These are phyloP conservation scores for Trametes cingulata DNA, from an alignment of 768 basidiomycete species.

Conservation along the genomic window DNA sequence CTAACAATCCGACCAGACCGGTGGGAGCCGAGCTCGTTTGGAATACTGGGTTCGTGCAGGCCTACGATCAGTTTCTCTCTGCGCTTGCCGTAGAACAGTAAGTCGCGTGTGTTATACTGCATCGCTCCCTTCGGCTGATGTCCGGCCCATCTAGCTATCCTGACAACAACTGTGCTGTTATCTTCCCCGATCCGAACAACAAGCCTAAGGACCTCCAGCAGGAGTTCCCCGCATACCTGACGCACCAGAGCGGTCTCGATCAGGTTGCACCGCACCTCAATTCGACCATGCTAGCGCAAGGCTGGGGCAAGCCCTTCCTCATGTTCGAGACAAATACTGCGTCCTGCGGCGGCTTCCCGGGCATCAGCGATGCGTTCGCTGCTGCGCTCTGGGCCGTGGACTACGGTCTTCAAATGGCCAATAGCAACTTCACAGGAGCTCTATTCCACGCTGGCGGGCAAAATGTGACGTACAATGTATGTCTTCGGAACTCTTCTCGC, in stretches of 20 bases:
- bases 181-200: conserved; percentile 31
- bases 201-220: conserved; percentile 35
- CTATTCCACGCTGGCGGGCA: conserved; percentile 52
- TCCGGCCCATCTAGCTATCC: conserved; percentile 33
- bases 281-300: conserved; percentile 36
- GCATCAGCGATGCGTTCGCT: conserved; percentile 52
- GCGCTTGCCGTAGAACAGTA: conserved; percentile 59
- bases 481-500: conserved; percentile 26
- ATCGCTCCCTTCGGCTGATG: not conserved
- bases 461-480: conserved; percentile 52
- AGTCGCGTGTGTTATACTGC: not conserved
- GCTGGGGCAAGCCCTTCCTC: conserved; percentile 41
- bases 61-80: conserved; percentile 43
- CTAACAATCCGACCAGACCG: not conserved
- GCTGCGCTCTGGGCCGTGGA: conserved; percentile 55
- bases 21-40: conserved; percentile 47
- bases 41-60: conserved; percentile 50
- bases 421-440: conserved; percentile 46
- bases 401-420: conserved; percentile 51
- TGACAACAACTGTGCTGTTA: conserved; percentile 34
- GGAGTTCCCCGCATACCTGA: conserved; percentile 46
- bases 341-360: conserved; percentile 56
- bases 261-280: conserved; percentile 42
- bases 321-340: conserved; percentile 61
- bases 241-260: conserved; percentile 39